These are phyloP conservation scores for Scytalidium lignicola DNA, from an alignment of 2,329 filamentous ascomycete species.

Conservation along the genomic window DNA sequence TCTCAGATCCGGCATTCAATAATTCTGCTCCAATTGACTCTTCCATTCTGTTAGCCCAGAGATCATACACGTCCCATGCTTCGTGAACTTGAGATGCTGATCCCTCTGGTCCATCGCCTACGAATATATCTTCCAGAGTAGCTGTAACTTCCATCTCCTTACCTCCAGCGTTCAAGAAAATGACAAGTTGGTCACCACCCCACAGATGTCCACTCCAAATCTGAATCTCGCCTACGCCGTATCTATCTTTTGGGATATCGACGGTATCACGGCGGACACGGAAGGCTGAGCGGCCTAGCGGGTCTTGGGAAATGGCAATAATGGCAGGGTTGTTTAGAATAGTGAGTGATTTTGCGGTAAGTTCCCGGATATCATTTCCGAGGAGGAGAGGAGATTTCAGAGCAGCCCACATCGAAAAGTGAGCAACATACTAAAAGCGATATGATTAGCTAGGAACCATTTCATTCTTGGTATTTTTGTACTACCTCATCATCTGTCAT, in stretches of 20 bases:
- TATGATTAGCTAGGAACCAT: not conserved
- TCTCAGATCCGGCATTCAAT: conserved; percentile 30
- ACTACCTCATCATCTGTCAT: conserved; percentile 31
- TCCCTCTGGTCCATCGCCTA: conserved; percentile 35
- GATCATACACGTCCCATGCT: conserved; percentile 44
- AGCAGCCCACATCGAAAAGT: conserved; percentile 9
- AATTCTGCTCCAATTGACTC: conserved; percentile 34
- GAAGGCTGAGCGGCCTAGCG: conserved; percentile 34
- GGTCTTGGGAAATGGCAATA: conserved; percentile 10
- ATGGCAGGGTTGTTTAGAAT: conserved; percentile 10
- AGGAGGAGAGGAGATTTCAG: conserved; percentile 21
- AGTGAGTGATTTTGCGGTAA: conserved; percentile 26
- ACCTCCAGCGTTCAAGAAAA: conserved; percentile 41
- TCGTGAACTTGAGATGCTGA: conserved; percentile 32
- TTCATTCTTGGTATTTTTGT: conserved; percentile 6
- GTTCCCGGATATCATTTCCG: conserved; percentile 8
- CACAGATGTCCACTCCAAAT: conserved; percentile 41
- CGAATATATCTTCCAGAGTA: conserved; percentile 43
- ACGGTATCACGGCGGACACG: conserved; percentile 27
- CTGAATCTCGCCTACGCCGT: conserved; percentile 37
- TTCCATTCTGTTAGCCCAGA: conserved; percentile 46
- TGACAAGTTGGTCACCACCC: conserved; percentile 33
- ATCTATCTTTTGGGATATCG: conserved; percentile 34
- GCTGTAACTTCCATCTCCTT: conserved; percentile 36
- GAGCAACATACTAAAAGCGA: conserved; percentile 7